These are phyloP conservation scores for Aphanomyces astaci DNA, from an alignment of 352 stramenopile species.

Conservation along the genomic window DNA sequence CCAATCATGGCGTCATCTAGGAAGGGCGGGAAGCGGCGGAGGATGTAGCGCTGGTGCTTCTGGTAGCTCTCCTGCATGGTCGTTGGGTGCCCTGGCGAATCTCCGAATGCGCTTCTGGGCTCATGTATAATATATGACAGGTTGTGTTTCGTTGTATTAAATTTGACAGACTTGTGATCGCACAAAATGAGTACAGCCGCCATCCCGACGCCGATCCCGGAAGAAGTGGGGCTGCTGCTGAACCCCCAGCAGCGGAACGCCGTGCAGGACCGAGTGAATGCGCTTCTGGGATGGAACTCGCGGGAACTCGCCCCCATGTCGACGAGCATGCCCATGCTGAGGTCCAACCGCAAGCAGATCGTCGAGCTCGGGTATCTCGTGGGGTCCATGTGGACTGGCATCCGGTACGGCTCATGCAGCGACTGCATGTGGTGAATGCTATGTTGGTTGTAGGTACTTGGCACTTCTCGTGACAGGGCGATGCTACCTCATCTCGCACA, in stretches of 20 bases:
- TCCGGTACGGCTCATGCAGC: conserved; percentile 29
- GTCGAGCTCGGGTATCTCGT: conserved; percentile 80
- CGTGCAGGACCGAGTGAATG: conserved; percentile 40
- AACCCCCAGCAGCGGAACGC: conserved; percentile 19
- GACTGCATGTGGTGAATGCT: not conserved
- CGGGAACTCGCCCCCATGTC: conserved; percentile 65
- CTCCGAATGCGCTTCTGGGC: not conserved
- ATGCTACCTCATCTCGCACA: conserved; percentile 77
- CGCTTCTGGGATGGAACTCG: conserved; percentile 72
- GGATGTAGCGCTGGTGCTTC: conserved; percentile 61
- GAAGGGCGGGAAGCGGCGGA: conserved; percentile 62
- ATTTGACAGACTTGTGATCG: not conserved
- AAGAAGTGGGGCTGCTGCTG: conserved; percentile 14
- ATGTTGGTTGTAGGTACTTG: conserved; percentile 35
- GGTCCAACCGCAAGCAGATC: conserved; percentile 65
- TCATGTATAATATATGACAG: not conserved
- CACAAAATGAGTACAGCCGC: conserved; percentile 7
- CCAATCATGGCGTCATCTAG: conserved; percentile 43
- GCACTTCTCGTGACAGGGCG: conserved; percentile 64
- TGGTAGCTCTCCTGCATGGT: conserved; percentile 28
- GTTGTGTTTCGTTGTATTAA: not conserved
- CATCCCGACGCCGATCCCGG: conserved; percentile 7
- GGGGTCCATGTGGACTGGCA: conserved; percentile 66
- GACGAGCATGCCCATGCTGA: conserved; percentile 57
- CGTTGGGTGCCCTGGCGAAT: not conserved